Evolutionary conservation across 352 stramenopile genomes (phyloP).

Genomic region (Pythium aquatile): DNA sequence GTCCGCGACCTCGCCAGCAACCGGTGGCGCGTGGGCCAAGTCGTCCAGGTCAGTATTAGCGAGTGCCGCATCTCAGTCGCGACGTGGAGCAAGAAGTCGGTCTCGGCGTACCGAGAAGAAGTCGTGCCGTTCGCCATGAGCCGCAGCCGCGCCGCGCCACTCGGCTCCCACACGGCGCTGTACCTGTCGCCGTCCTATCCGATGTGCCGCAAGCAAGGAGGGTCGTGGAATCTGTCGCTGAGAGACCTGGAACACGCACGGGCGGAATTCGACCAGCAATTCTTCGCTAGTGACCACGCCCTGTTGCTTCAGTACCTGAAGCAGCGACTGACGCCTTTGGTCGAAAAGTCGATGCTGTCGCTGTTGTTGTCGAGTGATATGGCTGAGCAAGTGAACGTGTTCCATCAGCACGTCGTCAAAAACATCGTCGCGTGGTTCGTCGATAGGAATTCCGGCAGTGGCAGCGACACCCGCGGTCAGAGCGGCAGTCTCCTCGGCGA

Average conservation of each 20-base stretch:
- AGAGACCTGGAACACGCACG: slow-evolving; percentile 64
- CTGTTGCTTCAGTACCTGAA: slow-evolving; percentile 40
- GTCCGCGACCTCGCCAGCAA: slow-evolving; percentile 74
- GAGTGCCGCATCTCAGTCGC: slow-evolving; percentile 74
- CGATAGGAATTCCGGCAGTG: background rate
- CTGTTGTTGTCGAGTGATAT: slow-evolving; percentile 69
- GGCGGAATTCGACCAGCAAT: slow-evolving; percentile 71
- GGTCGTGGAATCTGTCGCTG: slow-evolving; percentile 59
- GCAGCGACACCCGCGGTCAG: background rate
- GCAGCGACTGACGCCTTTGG: slow-evolving; percentile 56
- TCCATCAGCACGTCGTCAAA: slow-evolving; percentile 80
- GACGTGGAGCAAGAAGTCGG: slow-evolving; percentile 53
- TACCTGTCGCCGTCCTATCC: slow-evolving; percentile 83
- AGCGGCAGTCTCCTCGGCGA: background rate
- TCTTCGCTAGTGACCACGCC: slow-evolving; percentile 34
- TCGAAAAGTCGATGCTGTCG: slow-evolving; percentile 75
- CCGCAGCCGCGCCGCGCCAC: slow-evolving; percentile 61
- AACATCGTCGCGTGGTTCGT: slow-evolving; percentile 72
- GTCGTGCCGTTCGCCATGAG: slow-evolving; percentile 57
- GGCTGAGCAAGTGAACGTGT: slow-evolving; percentile 70
- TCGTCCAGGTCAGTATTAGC: slow-evolving; percentile 53
- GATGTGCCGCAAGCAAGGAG: slow-evolving; percentile 67
- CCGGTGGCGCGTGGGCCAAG: slow-evolving; percentile 76
- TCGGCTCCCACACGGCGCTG: slow-evolving; percentile 72
- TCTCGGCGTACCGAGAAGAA: slow-evolving; percentile 50